These are phyloP conservation scores for Aschersonia sp. DNA, from an alignment of 2,329 filamentous ascomycete species.

Conservation along the genomic window DNA sequence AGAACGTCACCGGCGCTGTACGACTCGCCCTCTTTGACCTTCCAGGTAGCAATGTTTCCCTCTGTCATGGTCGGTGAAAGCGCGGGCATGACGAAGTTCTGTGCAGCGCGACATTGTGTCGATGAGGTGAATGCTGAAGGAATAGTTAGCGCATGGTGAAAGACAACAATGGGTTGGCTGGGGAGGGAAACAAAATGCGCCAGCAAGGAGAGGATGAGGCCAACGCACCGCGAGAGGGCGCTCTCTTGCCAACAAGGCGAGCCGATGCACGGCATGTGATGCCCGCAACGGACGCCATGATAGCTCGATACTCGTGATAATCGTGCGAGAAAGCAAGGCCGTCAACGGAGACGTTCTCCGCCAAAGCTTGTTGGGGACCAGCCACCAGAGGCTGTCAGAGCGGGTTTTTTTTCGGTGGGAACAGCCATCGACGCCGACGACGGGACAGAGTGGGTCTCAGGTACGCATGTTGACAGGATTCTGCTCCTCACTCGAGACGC, in stretches of 20 bases:
- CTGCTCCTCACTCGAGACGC: too few relatives aligned
- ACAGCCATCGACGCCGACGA: neutral
- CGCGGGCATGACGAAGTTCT: slow-evolving; percentile 85
- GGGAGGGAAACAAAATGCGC: too few relatives aligned
- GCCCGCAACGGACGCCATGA: slow-evolving; percentile 53
- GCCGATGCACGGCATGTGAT: slow-evolving; percentile 50
- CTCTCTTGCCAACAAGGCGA: slow-evolving; percentile 36
- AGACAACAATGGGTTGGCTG: too few relatives aligned
- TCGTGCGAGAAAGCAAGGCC: neutral
- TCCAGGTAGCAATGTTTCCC: slow-evolving; percentile 76
- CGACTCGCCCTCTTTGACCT: slow-evolving; percentile 72
- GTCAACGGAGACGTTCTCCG: slow-evolving; percentile 6
- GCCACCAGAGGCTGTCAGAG: slow-evolving; percentile 7
- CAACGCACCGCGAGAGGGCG: slow-evolving; percentile 40
- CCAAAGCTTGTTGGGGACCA: slow-evolving; percentile 17
- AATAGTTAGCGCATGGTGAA: too few relatives aligned
- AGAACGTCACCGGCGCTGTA: slow-evolving; percentile 76
- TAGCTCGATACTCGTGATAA: slow-evolving; percentile 10
- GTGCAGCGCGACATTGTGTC: slow-evolving; percentile 51
- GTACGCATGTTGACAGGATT: too few relatives aligned
- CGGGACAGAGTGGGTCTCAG: neutral
- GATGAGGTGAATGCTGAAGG: slow-evolving; percentile 48
- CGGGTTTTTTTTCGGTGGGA: slow-evolving; percentile 14
- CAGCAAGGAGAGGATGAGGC: neutral
- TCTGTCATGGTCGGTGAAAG: slow-evolving; percentile 90